These are phyloP conservation scores for Artemisia argyi DNA, from an alignment of 129 eudicot species.

Conservation along the genomic window DNA sequence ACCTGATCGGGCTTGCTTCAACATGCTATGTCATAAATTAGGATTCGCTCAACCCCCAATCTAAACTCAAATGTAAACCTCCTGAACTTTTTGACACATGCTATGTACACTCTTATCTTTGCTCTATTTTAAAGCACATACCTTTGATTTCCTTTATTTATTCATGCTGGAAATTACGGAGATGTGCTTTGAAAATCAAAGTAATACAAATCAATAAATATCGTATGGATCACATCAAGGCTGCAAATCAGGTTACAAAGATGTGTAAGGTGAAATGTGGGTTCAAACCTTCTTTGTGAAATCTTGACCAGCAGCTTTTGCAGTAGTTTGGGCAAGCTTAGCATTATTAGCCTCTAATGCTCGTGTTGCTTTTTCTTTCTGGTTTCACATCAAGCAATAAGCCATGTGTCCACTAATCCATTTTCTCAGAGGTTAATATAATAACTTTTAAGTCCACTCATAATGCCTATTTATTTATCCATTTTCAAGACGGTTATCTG, in stretches of 20 bases:
- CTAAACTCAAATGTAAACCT: too few relatives aligned
- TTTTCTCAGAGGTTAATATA: background rate
- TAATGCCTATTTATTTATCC: background rate
- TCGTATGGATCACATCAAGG: background rate
- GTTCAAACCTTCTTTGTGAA: constrained; percentile 55
- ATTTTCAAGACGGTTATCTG: background rate
- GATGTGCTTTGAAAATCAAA: too few relatives aligned
- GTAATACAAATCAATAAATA: background rate
- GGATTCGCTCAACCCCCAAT: too few relatives aligned
- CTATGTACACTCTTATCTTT: too few relatives aligned
- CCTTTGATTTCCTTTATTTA: too few relatives aligned
- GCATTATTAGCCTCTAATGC: constrained; percentile 61
- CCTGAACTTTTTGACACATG: too few relatives aligned
- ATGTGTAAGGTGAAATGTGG: too few relatives aligned
- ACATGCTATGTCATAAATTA: too few relatives aligned
- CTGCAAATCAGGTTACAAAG: background rate
- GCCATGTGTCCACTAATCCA: background rate
- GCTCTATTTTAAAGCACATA: too few relatives aligned
- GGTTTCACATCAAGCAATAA: constrained; percentile 29
- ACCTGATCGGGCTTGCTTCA: too few relatives aligned
- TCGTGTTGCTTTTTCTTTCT: constrained; percentile 66
- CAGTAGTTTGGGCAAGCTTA: constrained; percentile 65
- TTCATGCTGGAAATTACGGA: too few relatives aligned
- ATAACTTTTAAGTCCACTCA: background rate
- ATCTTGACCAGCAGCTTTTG: constrained; percentile 59